A percentile compares a stretch with the other conserved stretches of the same genome.
Evolutionary conservation across 192 early-diverging fungal genomes (phyloP).

Genomic region (Coemansia sp.): DNA sequence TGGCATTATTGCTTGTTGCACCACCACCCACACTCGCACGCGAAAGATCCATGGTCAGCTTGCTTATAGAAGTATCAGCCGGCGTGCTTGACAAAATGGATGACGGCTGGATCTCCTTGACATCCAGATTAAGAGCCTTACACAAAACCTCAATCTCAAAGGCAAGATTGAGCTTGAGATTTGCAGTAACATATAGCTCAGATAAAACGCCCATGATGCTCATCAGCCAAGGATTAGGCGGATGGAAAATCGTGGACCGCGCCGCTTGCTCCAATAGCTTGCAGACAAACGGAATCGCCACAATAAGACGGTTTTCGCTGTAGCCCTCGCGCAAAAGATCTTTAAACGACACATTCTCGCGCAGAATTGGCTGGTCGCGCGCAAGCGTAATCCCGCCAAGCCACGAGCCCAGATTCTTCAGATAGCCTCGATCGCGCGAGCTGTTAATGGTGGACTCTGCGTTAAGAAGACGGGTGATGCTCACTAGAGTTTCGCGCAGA

Average conservation of each 20-base stretch:
- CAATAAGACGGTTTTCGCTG: conserved; percentile 80
- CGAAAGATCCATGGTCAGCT: conserved; percentile 26
- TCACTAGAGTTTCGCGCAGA: conserved; percentile 84
- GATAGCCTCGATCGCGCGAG: conserved; percentile 79
- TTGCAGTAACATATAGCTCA: conserved; percentile 90
- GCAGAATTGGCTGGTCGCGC: conserved; percentile 92
- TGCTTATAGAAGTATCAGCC: conserved; percentile 18
- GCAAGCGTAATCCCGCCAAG: conserved; percentile 95
- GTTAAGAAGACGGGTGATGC: conserved; percentile 86
- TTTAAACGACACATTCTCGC: conserved; percentile 95
- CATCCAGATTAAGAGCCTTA: conserved; percentile 82
- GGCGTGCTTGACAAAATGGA: conserved; percentile 27
- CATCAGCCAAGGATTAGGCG: conserved; percentile 98
- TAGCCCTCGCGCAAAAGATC: conserved; percentile 91
- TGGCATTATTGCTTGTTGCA: conserved; percentile 2
- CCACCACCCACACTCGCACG: conserved; percentile 26
- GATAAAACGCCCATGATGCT: conserved; percentile 88
- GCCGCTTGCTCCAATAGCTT: conserved; percentile 91
- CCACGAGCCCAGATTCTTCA: conserved; percentile 98
- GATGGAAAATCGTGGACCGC: conserved; percentile 84
- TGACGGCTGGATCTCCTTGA: conserved; percentile 64
- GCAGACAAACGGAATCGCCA: conserved; percentile 98
- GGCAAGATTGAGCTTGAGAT: conserved; percentile 92
- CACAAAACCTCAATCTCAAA: conserved; percentile 99
- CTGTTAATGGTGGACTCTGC: conserved; percentile 91